A percentile compares a stretch with the other conserved stretches of the same genome.
Evolutionary conservation across 2,329 filamentous ascomycete genomes (phyloP).

Genomic region (Coccinonectria pachysandricola): DNA sequence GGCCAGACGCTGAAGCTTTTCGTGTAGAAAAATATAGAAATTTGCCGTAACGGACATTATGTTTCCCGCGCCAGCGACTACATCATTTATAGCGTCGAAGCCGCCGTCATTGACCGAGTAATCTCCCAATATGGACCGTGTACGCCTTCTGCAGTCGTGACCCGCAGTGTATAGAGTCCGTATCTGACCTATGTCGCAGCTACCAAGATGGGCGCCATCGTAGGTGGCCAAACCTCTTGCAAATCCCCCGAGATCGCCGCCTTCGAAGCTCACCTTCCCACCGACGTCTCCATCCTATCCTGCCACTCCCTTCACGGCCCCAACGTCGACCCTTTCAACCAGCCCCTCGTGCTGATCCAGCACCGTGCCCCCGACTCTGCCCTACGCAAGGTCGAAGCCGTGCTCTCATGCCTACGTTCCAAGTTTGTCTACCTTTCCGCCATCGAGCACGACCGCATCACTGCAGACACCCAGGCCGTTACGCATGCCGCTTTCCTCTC

Average conservation of each 20-base stretch:
- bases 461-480: conserved; percentile 94
- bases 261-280: conserved; percentile 79
- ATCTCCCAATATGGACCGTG: conserved; percentile 86
- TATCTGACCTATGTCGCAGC: no score
- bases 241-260: conserved; percentile 93
- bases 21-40: conserved; percentile 63
- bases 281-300: conserved; percentile 85
- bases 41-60: conserved; percentile 87
- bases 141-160: conserved; percentile 36
- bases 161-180: no score
- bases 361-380: conserved; percentile 74
- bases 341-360: conserved; percentile 88
- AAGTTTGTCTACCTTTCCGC: conserved; percentile 83
- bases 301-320: conserved; percentile 96
- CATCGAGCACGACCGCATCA: conserved; percentile 87
- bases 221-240: conserved; percentile 95
- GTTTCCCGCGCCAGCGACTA: conserved; percentile 96
- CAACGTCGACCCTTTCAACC: conserved; percentile 74
- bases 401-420: conserved; percentile 74
- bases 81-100: conserved; percentile 98
- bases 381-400: conserved; percentile 66
- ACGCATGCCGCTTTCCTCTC: conserved; percentile 94
- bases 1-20: conserved; percentile 37
- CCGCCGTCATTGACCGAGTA: conserved; percentile 76
- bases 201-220: conserved; percentile 89